phyloP scores from a whole-genome alignment of 1,284 basidiomycete species.

The Moesziomyces sp. region DNA sequence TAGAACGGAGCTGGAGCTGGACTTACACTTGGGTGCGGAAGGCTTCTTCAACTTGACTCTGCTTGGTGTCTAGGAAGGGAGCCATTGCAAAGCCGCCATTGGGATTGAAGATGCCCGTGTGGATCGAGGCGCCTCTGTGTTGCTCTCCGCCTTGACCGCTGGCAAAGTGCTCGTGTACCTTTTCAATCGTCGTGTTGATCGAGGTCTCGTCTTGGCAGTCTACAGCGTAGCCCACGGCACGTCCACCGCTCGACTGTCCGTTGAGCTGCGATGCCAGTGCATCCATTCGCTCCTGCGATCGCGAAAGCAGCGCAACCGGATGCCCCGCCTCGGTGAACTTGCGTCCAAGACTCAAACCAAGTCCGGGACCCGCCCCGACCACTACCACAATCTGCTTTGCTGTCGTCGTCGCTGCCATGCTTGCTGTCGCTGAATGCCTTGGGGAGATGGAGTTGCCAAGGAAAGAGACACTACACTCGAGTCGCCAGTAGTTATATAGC shows the following conservation, averaged over 20 bases:
- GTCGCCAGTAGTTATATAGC: slow-evolving; percentile 7
- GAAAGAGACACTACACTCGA: not conserved
- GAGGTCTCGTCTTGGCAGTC: slow-evolving; percentile 35
- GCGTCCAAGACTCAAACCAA: slow-evolving; percentile 37
- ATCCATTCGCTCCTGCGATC: slow-evolving; percentile 33
- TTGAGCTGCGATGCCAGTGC: slow-evolving; percentile 40
- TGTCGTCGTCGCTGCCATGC: slow-evolving; percentile 13
- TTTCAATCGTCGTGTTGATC: slow-evolving; percentile 20
- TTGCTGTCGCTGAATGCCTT: not conserved
- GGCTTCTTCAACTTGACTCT: slow-evolving; percentile 41
- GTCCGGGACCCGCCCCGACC: slow-evolving; percentile 33
- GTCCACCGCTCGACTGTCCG: slow-evolving; percentile 10
- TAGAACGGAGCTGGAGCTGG: not conserved
- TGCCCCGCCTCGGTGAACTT: slow-evolving; percentile 42
- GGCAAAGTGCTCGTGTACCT: slow-evolving; percentile 27
- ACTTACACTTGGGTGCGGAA: slow-evolving; percentile 45
- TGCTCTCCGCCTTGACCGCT: slow-evolving; percentile 23
- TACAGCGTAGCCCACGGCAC: slow-evolving; percentile 35
- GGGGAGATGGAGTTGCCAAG: too few relatives aligned
- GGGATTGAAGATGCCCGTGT: slow-evolving; percentile 47
- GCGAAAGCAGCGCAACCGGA: slow-evolving; percentile 45
- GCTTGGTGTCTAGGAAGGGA: slow-evolving; percentile 36
- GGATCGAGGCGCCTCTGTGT: slow-evolving; percentile 34
- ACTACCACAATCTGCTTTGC: slow-evolving; percentile 46
- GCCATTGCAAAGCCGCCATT: slow-evolving; percentile 37